A percentile compares a stretch with the other conserved stretches of the same genome.
Conservation (phyloP, 345 rosid species). For the Brassica rapa region DNA sequence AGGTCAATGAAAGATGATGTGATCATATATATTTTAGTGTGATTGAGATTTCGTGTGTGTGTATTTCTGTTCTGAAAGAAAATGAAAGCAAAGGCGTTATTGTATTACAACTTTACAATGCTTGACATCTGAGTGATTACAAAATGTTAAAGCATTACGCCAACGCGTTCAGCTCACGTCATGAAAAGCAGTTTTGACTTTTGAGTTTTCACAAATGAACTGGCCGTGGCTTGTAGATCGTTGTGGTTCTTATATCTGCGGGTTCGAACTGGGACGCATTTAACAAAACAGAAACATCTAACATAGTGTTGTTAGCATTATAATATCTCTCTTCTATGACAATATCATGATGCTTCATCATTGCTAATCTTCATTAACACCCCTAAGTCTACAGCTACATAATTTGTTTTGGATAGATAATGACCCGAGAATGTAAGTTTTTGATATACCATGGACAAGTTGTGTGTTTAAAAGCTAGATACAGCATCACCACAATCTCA, state of each 20-base stretch:
- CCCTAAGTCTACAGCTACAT: neutral
- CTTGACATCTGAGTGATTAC: neutral
- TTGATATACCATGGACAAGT: neutral
- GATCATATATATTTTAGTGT: conserved; percentile 6
- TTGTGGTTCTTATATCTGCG: neutral
- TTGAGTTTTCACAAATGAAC: neutral
- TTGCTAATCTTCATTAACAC: neutral
- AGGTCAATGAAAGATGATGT: conserved; percentile 17
- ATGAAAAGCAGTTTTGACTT: neutral
- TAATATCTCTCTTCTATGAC: neutral
- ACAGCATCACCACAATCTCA: conserved; percentile 23
- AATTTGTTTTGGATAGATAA: neutral
- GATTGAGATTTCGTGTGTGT: neutral
- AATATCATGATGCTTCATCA: neutral
- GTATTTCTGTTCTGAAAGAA: neutral
- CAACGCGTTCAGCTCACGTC: neutral
- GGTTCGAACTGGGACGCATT: neutral
- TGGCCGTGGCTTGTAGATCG: neutral
- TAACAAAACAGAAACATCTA: neutral
- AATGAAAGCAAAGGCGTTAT: neutral
- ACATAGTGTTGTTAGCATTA: neutral
- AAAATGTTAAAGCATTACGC: neutral
- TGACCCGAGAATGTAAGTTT: neutral
- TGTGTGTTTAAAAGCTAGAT: neutral
- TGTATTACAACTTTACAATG: neutral